phyloP scores from a whole-genome alignment of 306 rosid genomes.

The Heteromeles arbutifolia region DNA sequence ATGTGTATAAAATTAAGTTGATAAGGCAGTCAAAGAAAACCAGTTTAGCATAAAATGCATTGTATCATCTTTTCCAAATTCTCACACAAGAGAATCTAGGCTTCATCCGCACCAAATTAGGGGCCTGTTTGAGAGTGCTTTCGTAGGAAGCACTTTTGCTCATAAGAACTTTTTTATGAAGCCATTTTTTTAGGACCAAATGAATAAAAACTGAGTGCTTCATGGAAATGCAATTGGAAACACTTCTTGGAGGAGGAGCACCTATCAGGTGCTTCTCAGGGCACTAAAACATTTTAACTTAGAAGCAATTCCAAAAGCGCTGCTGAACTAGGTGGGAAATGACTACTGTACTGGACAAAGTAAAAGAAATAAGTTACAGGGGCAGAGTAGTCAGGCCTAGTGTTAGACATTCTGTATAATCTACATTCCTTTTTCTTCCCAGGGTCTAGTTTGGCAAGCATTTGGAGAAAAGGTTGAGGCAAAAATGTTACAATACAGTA shows the following conservation, averaged over 20 bases:
- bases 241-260: too few species aligned
- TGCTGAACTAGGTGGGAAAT: background rate
- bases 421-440: slow-evolving; percentile 8
- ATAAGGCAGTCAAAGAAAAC: background rate
- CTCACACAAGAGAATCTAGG: background rate
- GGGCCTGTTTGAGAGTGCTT: background rate
- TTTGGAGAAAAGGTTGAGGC: slow-evolving; percentile 38
- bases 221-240: too few species aligned
- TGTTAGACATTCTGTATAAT: background rate
- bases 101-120: background rate
- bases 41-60: background rate
- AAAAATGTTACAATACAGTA: slow-evolving; percentile 35
- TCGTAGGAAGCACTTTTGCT: background rate
- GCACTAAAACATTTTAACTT: too few species aligned
- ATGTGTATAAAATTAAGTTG: background rate
- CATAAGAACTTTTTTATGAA: background rate
- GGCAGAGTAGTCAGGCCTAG: background rate
- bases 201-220: background rate
- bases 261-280: too few species aligned
- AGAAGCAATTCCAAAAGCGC: background rate
- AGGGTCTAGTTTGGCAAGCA: slow-evolving; percentile 51
- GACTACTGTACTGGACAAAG: background rate
- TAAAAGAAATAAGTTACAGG: background rate
- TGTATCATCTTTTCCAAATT: background rate
- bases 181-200: background rate